Evolutionary conservation across 495 filamentous ascomycete species (phyloP).

Genomic region (Saxispiralis lemnorum): DNA sequence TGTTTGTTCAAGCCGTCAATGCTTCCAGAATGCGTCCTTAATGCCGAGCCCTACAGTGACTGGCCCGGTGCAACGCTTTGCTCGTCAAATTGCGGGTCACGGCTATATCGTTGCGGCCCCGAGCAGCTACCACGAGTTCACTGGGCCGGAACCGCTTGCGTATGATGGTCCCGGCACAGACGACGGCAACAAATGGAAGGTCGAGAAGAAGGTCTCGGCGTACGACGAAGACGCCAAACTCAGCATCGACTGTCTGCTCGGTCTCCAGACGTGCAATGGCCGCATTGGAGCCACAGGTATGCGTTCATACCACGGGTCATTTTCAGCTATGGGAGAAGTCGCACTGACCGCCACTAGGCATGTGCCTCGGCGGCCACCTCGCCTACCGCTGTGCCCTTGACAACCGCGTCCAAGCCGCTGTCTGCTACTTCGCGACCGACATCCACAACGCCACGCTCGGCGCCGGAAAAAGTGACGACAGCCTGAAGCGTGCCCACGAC

Average conservation of each 20-base stretch:
- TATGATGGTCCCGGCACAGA: conserved; percentile 85
- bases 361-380: conserved; percentile 90
- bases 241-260: conserved; percentile 56
- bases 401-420: conserved; percentile 51
- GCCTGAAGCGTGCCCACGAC: conserved; percentile 43
- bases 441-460: conserved; percentile 64
- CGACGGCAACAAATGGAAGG: conserved; percentile 69
- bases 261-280: conserved; percentile 65
- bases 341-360: conserved; percentile 30
- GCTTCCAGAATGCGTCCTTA: not conserved
- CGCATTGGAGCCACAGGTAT: conserved; percentile 57
- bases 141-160: conserved; percentile 60
- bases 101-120: conserved; percentile 88
- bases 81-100: conserved; percentile 78
- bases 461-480: conserved; percentile 48
- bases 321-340: not conserved
- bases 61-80: conserved; percentile 78
- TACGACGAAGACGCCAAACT: conserved; percentile 77
- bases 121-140: conserved; percentile 86
- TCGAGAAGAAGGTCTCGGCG: conserved; percentile 55
- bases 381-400: conserved; percentile 73
- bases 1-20: not conserved
- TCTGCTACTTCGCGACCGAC: conserved; percentile 89
- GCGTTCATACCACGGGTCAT: not conserved
- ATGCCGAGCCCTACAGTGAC: conserved; percentile 41